Evolutionary conservation across 371 early-diverging fungal genomes (phyloP), one percentile per base, ranked within the genome.

Genomic region (Coemansia sp.): DNA sequence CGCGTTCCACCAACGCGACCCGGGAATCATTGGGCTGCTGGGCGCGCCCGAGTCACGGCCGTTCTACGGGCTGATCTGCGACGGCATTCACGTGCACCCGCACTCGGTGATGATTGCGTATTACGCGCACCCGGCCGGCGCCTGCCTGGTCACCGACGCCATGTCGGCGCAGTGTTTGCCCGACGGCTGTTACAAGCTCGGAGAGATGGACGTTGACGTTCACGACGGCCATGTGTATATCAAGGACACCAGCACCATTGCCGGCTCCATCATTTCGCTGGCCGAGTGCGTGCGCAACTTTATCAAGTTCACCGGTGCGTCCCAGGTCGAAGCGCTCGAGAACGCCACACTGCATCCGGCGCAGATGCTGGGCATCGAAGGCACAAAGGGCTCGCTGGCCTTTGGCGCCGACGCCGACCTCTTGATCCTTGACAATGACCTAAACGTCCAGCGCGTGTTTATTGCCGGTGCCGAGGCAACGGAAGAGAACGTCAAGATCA

Each of bases 321-420:
- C 85, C 8, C 61, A 85, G 26, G 89, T 91, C 30, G 91, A 93
- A 71, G 93, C 92, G 13, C 76, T 93, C 53, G 92, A 93, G 65
- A 90, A 90, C 31, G 93, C 91, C 5, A 92, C 92, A 0, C 65
- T 92, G 56, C 90, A 91, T 65, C 92, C 93, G 3, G 93, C 93
- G 13, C 83, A 85, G 62, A 68, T 85, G 54, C 76, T 93, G 55
- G 91, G 90, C 16, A 89, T 93, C 45, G 77, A 83, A 43, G 73
- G 86, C 53, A 68, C 78, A 32, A 93, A 92, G 70, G 93, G 93
- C 48, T 88, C 89, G 3, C 71, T 93, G 56, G 79, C 82, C 51
- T 82, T 82, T 36, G 91, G 91, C 36, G 88, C 88, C 13, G 93
- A 93, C 78, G 93, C 93, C 0, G 92, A 92, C 69, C 68, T 93